These are phyloP conservation scores for Schizochytrium sp. DNA, from an alignment of 108 stramenopile species.

Conservation along the genomic window DNA sequence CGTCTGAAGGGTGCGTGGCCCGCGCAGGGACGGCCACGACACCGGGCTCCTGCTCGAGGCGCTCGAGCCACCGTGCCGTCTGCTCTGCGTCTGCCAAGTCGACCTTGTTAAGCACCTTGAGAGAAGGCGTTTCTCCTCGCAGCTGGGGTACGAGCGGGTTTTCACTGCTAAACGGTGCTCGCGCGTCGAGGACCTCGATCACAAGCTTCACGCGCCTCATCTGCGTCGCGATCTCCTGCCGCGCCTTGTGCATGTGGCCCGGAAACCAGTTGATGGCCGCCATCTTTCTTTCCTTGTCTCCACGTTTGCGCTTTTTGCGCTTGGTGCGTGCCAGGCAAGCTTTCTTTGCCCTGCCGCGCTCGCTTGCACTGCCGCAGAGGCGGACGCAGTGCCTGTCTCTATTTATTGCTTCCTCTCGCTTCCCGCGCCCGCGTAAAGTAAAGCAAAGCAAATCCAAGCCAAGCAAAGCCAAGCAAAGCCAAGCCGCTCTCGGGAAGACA, in stretches of 20 bases:
- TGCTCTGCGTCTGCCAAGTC: not conserved
- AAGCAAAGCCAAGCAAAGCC: too few relatives aligned
- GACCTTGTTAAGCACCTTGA: not conserved
- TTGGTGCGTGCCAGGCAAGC: too few relatives aligned
- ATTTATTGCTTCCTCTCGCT: too few relatives aligned
- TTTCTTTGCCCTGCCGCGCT: too few relatives aligned
- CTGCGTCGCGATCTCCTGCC: not conserved
- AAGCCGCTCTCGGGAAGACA: too few relatives aligned
- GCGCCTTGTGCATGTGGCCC: constrained; percentile 9
- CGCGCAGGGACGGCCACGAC: not conserved
- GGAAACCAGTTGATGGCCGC: not conserved
- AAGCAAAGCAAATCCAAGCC: too few relatives aligned
- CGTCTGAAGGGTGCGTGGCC: not conserved
- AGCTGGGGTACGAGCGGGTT: constrained; percentile 5
- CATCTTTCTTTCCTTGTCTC: not conserved
- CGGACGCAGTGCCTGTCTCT: too few relatives aligned
- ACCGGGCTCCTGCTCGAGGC: not conserved
- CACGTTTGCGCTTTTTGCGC: not conserved
- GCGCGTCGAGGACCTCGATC: not conserved
- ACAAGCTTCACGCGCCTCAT: not conserved
- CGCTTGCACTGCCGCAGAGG: too few relatives aligned
- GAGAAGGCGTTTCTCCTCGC: not conserved
- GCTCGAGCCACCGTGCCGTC: not conserved
- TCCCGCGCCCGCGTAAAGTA: too few relatives aligned
- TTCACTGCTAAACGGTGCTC: not conserved